These are phyloP conservation scores for Spergularia bocconei DNA, from an alignment of 148 eudicot genomes.

Conservation along the genomic window DNA sequence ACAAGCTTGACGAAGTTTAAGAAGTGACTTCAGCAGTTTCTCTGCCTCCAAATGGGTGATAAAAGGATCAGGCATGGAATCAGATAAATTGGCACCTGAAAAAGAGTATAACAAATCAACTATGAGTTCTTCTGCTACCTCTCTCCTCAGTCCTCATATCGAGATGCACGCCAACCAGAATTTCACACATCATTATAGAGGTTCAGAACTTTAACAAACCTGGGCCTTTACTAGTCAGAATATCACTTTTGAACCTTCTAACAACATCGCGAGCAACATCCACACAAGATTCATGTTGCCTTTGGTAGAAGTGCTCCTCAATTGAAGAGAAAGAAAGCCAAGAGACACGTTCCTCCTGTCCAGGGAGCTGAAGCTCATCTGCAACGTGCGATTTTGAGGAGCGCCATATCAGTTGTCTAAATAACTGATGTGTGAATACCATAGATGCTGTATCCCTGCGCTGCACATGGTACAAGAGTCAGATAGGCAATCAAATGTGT, in stretches of 20 bases:
- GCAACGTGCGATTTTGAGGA: conserved; percentile 76
- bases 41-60: conserved; percentile 79
- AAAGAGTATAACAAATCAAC: conserved; percentile 11
- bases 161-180: neutral
- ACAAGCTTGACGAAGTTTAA: conserved; percentile 98
- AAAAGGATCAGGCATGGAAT: conserved; percentile 41
- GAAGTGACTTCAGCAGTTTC: conserved; percentile 82
- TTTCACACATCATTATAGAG: conserved; percentile 5
- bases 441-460: conserved; percentile 69
- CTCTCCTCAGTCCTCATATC: neutral
- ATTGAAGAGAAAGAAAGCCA: conserved; percentile 86
- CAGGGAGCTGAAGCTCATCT: conserved; percentile 87
- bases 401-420: conserved; percentile 90
- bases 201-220: conserved; percentile 34
- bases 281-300: conserved; percentile 92
- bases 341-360: conserved; percentile 84
- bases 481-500: conserved; percentile 6
- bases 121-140: neutral
- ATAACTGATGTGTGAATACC: conserved; percentile 65
- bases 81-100: conserved; percentile 50
- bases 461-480: conserved; percentile 43
- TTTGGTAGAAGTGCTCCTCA: conserved; percentile 89
- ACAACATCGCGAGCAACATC: conserved; percentile 72
- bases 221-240: conserved; percentile 37
- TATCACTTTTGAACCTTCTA: conserved; percentile 55